Percentiles rank a stretch among this genome's conserved stretches.
These are phyloP conservation scores for Pistacia vera DNA, from an alignment of 345 rosid species.

Conservation along the genomic window DNA sequence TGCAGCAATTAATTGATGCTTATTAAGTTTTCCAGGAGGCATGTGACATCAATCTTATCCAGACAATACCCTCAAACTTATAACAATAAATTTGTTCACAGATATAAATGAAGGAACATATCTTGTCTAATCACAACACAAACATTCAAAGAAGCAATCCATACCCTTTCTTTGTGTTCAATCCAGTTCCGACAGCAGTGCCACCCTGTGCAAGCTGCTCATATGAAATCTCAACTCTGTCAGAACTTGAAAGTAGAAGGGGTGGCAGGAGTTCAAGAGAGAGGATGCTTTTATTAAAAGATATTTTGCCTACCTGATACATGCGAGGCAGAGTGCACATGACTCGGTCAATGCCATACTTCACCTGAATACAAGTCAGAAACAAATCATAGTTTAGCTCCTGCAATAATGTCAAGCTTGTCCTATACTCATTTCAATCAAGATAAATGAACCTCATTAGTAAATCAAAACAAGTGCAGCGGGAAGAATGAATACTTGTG, in stretches of 20 bases:
- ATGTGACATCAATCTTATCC: neutral
- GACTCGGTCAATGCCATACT: constrained; percentile 81
- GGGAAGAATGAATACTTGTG: constrained; percentile 59
- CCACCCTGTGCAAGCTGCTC: constrained; percentile 99
- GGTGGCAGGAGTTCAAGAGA: constrained; percentile 10
- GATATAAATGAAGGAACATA: neutral
- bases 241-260: constrained; percentile 26
- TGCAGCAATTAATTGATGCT: neutral
- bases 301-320: constrained; percentile 69
- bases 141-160: constrained; percentile 11
- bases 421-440: constrained; percentile 1
- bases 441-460: neutral
- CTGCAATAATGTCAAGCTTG: neutral
- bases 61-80: neutral
- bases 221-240: constrained; percentile 35
- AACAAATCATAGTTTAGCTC: constrained; percentile 12
- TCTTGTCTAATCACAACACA: neutral
- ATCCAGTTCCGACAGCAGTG: constrained; percentile 98
- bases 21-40: neutral
- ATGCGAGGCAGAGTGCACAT: constrained; percentile 72
- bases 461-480: constrained; percentile 5
- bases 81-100: neutral
- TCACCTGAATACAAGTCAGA: constrained; percentile 53
- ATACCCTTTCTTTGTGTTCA: constrained; percentile 97
- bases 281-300: constrained; percentile 16